These are phyloP conservation scores for Linnemannia schmuckeri DNA, from an alignment of 192 early-diverging fungal species.

Conservation along the genomic window DNA sequence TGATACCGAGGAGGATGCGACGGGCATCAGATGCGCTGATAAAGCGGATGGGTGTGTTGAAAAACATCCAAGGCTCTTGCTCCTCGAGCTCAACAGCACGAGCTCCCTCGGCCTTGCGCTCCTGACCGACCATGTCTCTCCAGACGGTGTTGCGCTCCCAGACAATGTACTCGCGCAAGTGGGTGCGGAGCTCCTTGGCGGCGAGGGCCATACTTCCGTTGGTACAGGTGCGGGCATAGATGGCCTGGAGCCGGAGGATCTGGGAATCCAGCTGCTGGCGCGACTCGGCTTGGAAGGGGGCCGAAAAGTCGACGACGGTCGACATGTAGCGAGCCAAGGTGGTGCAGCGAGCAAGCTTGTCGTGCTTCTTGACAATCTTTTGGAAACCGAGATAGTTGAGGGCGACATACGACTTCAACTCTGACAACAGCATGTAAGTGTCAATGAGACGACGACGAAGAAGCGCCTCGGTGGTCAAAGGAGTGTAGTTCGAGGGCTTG, in stretches of 20 bases:
- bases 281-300: slow-evolving; percentile 66
- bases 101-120: slow-evolving; percentile 60
- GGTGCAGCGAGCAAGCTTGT: slow-evolving; percentile 80
- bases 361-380: slow-evolving; percentile 95
- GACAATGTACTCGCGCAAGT: slow-evolving; percentile 72
- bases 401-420: slow-evolving; percentile 86
- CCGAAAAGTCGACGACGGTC: slow-evolving; percentile 62
- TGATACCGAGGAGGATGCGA: slow-evolving; percentile 37
- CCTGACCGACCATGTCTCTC: slow-evolving; percentile 80
- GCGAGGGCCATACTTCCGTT: slow-evolving; percentile 65
- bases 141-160: slow-evolving; percentile 83
- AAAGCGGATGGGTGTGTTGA: slow-evolving; percentile 10
- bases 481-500: slow-evolving; percentile 18
- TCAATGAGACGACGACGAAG: slow-evolving; percentile 27
- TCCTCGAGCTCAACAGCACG: slow-evolving; percentile 30
- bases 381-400: slow-evolving; percentile 88
- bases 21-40: slow-evolving; percentile 14
- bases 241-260: slow-evolving; percentile 63
- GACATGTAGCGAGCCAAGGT: slow-evolving; percentile 46
- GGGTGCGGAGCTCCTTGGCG: slow-evolving; percentile 65
- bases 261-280: slow-evolving; percentile 56
- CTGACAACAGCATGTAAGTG: slow-evolving; percentile 70
- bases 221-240: slow-evolving; percentile 72
- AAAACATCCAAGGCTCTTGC: slow-evolving; percentile 12
- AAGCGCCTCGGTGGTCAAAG: slow-evolving; percentile 25